Conservation (phyloP, 176 grass and related monocot genomes). For the Cenchrus purpureus region DNA sequence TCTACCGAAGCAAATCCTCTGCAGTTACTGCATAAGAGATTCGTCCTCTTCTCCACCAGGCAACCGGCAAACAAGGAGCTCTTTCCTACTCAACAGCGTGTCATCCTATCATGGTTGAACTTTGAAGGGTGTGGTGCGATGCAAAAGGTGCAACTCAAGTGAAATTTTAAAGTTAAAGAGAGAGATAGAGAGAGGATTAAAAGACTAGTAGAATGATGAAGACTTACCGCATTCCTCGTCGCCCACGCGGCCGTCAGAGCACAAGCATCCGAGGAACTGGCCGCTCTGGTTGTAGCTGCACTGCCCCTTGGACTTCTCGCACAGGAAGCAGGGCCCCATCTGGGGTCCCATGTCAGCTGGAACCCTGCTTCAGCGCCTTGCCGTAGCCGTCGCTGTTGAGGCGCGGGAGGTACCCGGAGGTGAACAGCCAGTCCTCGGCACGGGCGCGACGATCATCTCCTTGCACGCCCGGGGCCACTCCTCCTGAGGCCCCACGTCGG, state of each 20-base stretch:
- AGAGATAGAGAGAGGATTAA: no score
- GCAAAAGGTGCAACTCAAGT: no score
- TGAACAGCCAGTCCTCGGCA: not conserved
- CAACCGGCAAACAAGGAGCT: no score
- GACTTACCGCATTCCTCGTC: not conserved
- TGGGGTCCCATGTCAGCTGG: conserved; percentile 54
- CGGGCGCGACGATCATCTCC: conserved; percentile 21
- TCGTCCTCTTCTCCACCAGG: no score
- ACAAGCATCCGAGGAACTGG: conserved; percentile 52
- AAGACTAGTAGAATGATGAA: not conserved
- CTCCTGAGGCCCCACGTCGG: rapidly evolving
- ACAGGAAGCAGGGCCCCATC: not conserved
- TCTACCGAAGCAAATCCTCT: no score
- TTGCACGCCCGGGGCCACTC: not conserved
- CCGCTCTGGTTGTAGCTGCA: conserved; percentile 38
- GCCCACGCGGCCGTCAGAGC: conserved; percentile 43
- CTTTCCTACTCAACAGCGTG: no score
- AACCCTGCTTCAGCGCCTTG: conserved; percentile 38
- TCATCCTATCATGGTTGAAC: no score
- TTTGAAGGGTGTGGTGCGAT: no score
- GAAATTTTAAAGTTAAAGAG: no score
- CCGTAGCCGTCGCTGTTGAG: conserved; percentile 11
- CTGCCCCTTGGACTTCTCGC: conserved; percentile 11
- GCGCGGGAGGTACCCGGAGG: rapidly evolving
- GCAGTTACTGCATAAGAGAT: no score